Evolutionary conservation across 331 rosid species (phyloP), one percentile per base, ranked within the genome.

Genomic region (Cydonia oblonga): DNA sequence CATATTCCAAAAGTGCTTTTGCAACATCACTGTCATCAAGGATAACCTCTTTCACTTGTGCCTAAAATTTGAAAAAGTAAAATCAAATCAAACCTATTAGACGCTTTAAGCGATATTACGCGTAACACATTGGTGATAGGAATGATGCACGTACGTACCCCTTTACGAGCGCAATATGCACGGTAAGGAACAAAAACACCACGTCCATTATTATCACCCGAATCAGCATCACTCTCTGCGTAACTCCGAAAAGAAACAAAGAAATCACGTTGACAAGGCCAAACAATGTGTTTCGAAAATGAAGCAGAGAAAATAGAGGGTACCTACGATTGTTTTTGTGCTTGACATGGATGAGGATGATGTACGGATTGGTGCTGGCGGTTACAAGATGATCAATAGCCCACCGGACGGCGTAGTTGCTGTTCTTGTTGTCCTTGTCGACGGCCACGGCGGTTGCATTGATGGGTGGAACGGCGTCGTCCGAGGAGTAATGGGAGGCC

Each of bases 401-500:
- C 97, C 96, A 91, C 3, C 91, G 90, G 60, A 89, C 87, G 6
- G 97, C 90, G 2, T 84, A 62, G 1, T 72, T 75, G 70, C 96
- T 95, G 84, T 83, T 89, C 85, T 95, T 95, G 77, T 85, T 91
- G 82, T 87, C 93, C 81, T 78, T 88, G 75, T 95, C 96, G 6
- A 95, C 78, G 18, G 99, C 97, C 59, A 91, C 99, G 70, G 85
- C 81, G 2, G 90, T 89, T 68, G 84, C 72, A 75, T 88, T 85
- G 46, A 77, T 60, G 2, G 81, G 68, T 3, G 77, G 77, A 26
- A 77, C 51, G 38, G 60, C 62, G 9, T 76, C 83, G 4, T 82
- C 83, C 0, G 67, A 63, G 29, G 76, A 63, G 53, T 56, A 75
- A 22, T 80, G 82, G 12, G 69, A 56, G n/a, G 88, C 62, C 92